These are phyloP conservation scores for Boletus rex-veris DNA, from an alignment of 768 basidiomycete genomes.

Conservation along the genomic window DNA sequence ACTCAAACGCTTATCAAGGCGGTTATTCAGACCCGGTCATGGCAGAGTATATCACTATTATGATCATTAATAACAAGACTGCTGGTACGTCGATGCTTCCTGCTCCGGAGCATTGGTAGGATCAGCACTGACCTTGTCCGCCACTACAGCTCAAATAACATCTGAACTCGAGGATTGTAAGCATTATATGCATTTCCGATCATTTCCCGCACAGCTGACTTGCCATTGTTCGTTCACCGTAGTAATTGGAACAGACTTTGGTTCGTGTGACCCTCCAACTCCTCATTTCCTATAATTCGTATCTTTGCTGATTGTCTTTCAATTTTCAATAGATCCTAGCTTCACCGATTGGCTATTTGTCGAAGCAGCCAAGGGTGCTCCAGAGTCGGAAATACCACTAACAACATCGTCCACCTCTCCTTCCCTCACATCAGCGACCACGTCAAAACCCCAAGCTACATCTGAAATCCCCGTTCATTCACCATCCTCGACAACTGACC, in stretches of 20 bases:
- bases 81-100: constrained; percentile 44
- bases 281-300: background rate
- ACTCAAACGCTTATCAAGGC: constrained; percentile 8
- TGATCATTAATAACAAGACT: constrained; percentile 92
- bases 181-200: constrained; percentile 2
- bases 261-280: constrained; percentile 37
- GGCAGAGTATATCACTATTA: constrained; percentile 93
- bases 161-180: constrained; percentile 80
- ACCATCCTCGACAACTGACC: constrained; percentile 14
- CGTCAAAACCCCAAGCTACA: constrained; percentile 28
- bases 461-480: constrained; percentile 27
- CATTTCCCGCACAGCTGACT: constrained; percentile 13
- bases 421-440: constrained; percentile 19
- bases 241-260: constrained; percentile 82
- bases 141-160: constrained; percentile 72
- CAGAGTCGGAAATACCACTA: constrained; percentile 45
- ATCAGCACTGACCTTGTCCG: constrained; percentile 7
- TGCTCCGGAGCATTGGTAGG: background rate
- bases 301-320: constrained; percentile 1
- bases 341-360: constrained; percentile 90
- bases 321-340: constrained; percentile 52
- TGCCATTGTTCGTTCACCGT: background rate
- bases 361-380: constrained; percentile 69
- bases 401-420: constrained; percentile 29
- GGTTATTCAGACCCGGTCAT: constrained; percentile 68